Evolutionary conservation across 2,329 filamentous ascomycete genomes (phyloP).

Genomic region (Cordyceps pruinosa): DNA sequence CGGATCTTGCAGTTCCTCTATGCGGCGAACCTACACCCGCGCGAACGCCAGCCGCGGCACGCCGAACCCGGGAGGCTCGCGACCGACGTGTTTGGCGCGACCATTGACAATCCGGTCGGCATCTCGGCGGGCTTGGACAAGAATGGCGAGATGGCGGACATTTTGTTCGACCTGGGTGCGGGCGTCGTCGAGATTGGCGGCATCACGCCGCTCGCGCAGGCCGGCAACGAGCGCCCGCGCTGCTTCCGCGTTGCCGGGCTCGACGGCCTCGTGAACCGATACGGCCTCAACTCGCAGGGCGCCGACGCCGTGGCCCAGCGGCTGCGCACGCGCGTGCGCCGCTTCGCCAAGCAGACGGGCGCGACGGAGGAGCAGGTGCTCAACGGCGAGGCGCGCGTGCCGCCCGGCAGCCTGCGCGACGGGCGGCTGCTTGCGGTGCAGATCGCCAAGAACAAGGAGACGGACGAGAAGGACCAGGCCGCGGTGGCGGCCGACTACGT

Average conservation of each 20-base stretch:
- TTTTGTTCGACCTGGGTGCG: conserved; percentile 77
- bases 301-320: conserved; percentile 79
- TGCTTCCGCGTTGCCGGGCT: conserved; percentile 81
- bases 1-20: conserved; percentile 65
- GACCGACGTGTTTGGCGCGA: conserved; percentile 63
- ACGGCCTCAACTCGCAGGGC: conserved; percentile 87
- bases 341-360: conserved; percentile 66
- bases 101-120: conserved; percentile 77
- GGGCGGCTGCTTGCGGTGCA: conserved; percentile 83
- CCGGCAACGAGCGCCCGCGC: conserved; percentile 78
- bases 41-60: conserved; percentile 59
- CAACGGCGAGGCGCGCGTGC: conserved; percentile 68
- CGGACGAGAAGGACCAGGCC: conserved; percentile 74
- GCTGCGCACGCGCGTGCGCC: conserved; percentile 68
- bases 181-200: conserved; percentile 89
- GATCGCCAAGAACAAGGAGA: conserved; percentile 94
- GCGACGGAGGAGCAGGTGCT: conserved; percentile 68
- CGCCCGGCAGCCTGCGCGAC: conserved; percentile 69
- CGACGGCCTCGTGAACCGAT: conserved; percentile 88
- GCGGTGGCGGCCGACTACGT: conserved; percentile 78
- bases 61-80: conserved; percentile 26
- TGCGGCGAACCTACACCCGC: conserved; percentile 66
- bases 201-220: conserved; percentile 78
- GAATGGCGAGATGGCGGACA: conserved; percentile 79
- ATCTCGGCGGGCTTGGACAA: conserved; percentile 97